Evolutionary conservation across 495 filamentous ascomycete genomes (phyloP).

Genomic region (Trichoderma gamsii): DNA sequence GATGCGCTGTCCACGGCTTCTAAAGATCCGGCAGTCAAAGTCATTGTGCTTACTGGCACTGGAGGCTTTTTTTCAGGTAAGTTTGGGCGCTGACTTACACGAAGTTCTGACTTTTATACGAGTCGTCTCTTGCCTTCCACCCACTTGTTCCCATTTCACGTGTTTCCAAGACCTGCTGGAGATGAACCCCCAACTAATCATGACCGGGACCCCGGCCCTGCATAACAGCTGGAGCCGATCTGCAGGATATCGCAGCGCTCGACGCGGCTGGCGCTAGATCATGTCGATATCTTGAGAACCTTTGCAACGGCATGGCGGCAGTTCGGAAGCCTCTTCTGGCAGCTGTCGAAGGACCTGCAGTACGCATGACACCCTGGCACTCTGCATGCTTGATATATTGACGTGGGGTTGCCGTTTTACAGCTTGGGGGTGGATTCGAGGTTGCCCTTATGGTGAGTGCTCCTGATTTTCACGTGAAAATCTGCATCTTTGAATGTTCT

Average conservation of each 20-base stretch:
- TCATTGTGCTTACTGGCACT: conserved; percentile 31
- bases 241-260: conserved; percentile 31
- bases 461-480: neutral
- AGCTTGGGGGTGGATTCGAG: conserved; percentile 36
- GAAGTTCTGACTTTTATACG: neutral
- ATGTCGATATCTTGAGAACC: conserved; percentile 32
- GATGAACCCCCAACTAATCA: conserved; percentile 16
- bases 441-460: conserved; percentile 28
- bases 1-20: conserved; percentile 24
- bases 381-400: neutral
- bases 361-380: conserved; percentile 19
- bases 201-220: neutral
- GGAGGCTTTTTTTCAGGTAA: conserved; percentile 32
- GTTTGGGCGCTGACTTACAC: conserved; percentile 7
- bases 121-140: neutral
- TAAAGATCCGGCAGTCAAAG: conserved; percentile 23
- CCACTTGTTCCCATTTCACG: neutral
- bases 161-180: conserved; percentile 13
- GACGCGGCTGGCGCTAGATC: conserved; percentile 26
- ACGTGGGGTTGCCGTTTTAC: neutral
- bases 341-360: conserved; percentile 30
- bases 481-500: neutral
- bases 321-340: conserved; percentile 32
- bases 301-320: conserved; percentile 27
- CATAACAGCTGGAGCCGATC: conserved; percentile 33